Base-by-base conservation (phyloP, 257 asterid genomes). In the Solanum tarapatanum region DNA sequence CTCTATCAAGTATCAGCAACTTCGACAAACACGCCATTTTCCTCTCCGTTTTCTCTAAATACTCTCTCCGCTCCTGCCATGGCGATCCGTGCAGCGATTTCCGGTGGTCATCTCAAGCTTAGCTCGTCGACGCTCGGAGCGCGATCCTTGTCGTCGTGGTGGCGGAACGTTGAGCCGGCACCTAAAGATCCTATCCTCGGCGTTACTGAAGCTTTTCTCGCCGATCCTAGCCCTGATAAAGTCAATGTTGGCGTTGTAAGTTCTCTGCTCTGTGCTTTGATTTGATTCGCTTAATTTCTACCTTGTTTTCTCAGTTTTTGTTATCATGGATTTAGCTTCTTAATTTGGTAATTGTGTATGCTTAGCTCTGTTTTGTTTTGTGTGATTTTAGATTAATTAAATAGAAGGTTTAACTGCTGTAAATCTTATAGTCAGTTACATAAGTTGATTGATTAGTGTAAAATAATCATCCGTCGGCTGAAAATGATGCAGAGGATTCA, bases 221-320 rank as follows among this genome's bases (percentile, higher is more conserved):
- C 99, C 69, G 99, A 97, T 94, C 93, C 96, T 83, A 87, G 90
- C 64, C 98, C 99, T 0, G 48, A 77, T 41, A 97, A 97, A 96
- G 98, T 97, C 92, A 97, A 97, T 84, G 99, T 97, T 69, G 99
- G 99, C 90, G 99, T 97, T 26, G 99, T 97, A 87, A 92, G 99
- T 94, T 73, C 58, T 80, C 17, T 55, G 85, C 41, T 35, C 74
- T 48, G 10, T 35, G 10, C 64, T 76, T 13, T 76, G 55, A 4
- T 75, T 75, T 32, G 55, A 1, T 75, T 36, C 2, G 30, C 28
- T 35, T 21, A 1, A 21, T 74, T 35, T 36, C 5, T 43, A 36
- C 30, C 19, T 74, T 26, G 1, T 23, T 75, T 37, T 13, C 55
- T 69, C n/a, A 30, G n/a, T 28, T 30, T 30, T 14, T 3, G 5